phyloP scores from a whole-genome alignment of 345 rosid species.

The Hibiscus syriacus region DNA sequence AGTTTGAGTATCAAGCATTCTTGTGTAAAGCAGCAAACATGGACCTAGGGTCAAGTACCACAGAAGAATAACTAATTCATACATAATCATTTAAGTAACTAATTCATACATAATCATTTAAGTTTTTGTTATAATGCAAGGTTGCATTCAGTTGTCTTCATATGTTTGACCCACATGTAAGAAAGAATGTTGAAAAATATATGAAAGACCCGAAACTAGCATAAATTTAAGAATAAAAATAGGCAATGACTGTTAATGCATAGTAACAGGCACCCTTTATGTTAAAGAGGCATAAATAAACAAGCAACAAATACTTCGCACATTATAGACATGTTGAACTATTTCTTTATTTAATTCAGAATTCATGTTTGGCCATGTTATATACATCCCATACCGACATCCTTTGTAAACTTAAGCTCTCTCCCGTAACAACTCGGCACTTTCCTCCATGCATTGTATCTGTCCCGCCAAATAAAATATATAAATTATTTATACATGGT shows the following conservation, averaged over 20 bases:
- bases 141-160: neutral
- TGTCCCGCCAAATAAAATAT: conserved; percentile 32
- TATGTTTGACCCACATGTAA: neutral
- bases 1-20: neutral
- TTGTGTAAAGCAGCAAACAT: neutral
- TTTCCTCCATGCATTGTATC: conserved; percentile 92
- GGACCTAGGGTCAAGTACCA: neutral
- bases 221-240: neutral
- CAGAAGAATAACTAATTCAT: neutral
- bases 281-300: neutral
- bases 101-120: neutral
- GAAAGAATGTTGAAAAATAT: neutral
- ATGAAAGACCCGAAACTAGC: neutral
- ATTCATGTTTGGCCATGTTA: neutral
- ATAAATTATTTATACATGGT: conserved; percentile 2
- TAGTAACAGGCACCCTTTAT: neutral
- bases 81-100: neutral
- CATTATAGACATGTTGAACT: neutral
- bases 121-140: neutral
- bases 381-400: too few relatives aligned
- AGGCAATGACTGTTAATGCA: neutral
- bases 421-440: conserved; percentile 72
- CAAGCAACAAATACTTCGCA: neutral
- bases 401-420: conserved; percentile 97
- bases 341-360: neutral